These are phyloP conservation scores for Wickerhamomyces silvicola DNA, from an alignment of 805 yeast genomes.

Conservation along the genomic window DNA sequence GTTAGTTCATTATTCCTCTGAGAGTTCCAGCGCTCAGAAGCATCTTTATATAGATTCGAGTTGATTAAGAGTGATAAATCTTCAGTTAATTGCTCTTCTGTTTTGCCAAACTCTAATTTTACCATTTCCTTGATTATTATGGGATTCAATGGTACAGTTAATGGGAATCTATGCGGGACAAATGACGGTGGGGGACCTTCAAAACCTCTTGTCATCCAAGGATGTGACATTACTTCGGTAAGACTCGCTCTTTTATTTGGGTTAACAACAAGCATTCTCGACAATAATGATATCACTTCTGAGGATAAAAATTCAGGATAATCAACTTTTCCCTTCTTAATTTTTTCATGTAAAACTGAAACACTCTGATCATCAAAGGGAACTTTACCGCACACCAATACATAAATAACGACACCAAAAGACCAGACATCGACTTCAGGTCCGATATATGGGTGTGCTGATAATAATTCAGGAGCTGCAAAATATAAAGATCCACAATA, in stretches of 20 bases:
- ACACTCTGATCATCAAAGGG: constrained; percentile 97
- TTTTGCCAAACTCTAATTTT: constrained; percentile 69
- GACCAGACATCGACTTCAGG: constrained; percentile 99
- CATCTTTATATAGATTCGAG: constrained; percentile 59
- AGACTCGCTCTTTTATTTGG: constrained; percentile 76
- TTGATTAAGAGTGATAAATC: constrained; percentile 52
- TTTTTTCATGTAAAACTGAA: constrained; percentile 85
- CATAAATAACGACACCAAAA: constrained; percentile 93
- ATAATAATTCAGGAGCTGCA: constrained; percentile 95
- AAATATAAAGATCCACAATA: constrained; percentile 96
- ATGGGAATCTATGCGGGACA: constrained; percentile 73
- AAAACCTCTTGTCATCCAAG: constrained; percentile 91
- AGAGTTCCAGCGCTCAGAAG: constrained; percentile 67
- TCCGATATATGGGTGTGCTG: constrained; percentile 88
- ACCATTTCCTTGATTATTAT: constrained; percentile 70
- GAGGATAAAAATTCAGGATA: constrained; percentile 78
- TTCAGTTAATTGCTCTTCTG: constrained; percentile 45
- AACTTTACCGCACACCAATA: constrained; percentile 93
- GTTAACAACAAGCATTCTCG: constrained; percentile 88
- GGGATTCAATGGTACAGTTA: constrained; percentile 60
- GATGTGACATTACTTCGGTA: constrained; percentile 75
- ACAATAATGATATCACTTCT: constrained; percentile 73
- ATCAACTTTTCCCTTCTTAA: constrained; percentile 86
- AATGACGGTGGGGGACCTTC: constrained; percentile 66
- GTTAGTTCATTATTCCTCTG: constrained; percentile 30